phyloP scores from a whole-genome alignment of 139 green algal genomes.

The Micractinium sp. region DNA sequence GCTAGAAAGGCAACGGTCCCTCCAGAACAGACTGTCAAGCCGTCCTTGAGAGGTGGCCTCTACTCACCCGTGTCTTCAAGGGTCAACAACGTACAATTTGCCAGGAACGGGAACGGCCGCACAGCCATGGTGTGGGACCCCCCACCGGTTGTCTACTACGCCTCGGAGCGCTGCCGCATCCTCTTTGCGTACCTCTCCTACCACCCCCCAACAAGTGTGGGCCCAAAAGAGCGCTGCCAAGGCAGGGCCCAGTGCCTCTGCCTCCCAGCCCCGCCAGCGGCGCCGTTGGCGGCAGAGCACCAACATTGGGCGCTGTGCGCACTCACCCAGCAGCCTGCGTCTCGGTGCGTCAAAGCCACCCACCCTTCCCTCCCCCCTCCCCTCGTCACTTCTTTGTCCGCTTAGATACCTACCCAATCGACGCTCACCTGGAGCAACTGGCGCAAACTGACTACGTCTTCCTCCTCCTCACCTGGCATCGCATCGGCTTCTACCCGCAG shows the following conservation, averaged over 20 bases:
- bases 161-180: background rate
- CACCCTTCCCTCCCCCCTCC: background rate
- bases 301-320: background rate
- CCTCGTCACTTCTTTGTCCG: background rate
- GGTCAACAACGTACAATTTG: too few species aligned
- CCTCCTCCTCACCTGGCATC: constrained; percentile 9
- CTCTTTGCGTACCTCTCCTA: background rate
- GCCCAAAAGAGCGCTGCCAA: background rate
- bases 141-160: background rate
- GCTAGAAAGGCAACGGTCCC: too few species aligned
- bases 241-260: too few species aligned
- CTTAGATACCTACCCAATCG: background rate
- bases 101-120: too few species aligned
- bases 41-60: too few species aligned
- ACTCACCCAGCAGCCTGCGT: background rate
- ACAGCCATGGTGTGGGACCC: constrained; percentile 5
- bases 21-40: too few species aligned
- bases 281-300: too few species aligned
- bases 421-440: background rate
- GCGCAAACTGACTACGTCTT: background rate
- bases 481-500: background rate
- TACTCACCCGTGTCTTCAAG: too few species aligned
- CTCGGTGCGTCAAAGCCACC: background rate
- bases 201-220: background rate
- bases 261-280: background rate